Base-by-base conservation (phyloP, 2,329 filamentous ascomycete genomes). In the Diaporthe capsici region DNA sequence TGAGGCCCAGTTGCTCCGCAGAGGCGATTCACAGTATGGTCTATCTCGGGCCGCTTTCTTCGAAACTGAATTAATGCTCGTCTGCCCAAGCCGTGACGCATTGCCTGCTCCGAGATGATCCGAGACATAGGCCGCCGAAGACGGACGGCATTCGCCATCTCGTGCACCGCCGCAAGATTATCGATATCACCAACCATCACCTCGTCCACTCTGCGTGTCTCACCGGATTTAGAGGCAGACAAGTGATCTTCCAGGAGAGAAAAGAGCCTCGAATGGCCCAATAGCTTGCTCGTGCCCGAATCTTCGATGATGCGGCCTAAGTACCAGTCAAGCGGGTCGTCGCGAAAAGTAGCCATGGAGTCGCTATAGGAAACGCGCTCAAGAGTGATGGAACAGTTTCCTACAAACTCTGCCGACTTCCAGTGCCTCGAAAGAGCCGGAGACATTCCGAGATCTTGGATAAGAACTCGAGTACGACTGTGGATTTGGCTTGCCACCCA, bases 361-460 rank as follows among this genome's bases (percentile, higher is more conserved):
- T 67, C 44, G 25, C 17, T 67, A 9, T 67, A n/a, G 39, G 39
- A 22, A 9, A 22, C 3, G 53, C 53, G 53, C 17, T 4, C 12
- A 31, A 2, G 17, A 17, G 25, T 6, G 13, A 49, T 9, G 39
- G n/a, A 12, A 28, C 17, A 9, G 25, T 28, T n/a, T 12, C 39
- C 42, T 7, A 9, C 61, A 37, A n/a, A 10, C 42, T 28, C 17
- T 0, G 53, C 31, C 2, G 34, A 34, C 34, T 6, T 42, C 39
- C 39, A 67, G 39, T 67, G 42, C 22, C 39, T 17, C 8, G 65
- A 70, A 28, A 67, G 55, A 20, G 44, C 65, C 15, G 65, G 65
- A 22, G 65, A 47, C 17, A 47, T n/a, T 31, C 10, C 5, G 22
- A 70, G 15, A 17, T 53, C 15, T 7, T 34, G 9, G 4, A 31